Evolutionary conservation across 2,329 filamentous ascomycete species (phyloP).

Genomic region (Pleurostoma richardsiae): DNA sequence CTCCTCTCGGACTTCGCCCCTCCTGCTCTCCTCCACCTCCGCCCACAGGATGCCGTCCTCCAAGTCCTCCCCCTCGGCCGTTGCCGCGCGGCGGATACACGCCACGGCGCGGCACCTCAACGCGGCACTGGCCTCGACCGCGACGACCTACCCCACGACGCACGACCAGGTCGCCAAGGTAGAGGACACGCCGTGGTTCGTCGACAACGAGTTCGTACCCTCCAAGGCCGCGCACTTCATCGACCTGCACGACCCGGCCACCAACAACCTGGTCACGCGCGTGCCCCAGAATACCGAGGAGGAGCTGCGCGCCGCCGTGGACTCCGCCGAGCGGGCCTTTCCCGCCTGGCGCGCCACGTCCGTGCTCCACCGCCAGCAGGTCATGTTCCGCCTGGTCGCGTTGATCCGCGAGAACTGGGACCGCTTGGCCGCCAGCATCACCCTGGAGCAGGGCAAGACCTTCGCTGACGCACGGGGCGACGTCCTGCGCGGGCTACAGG

Average conservation of each 20-base stretch:
- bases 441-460: slow-evolving; percentile 84
- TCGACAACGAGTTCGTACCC: slow-evolving; percentile 72
- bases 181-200: slow-evolving; percentile 71
- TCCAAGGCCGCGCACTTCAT: slow-evolving; percentile 69
- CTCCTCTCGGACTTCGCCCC: slow-evolving; percentile 13
- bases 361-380: slow-evolving; percentile 70
- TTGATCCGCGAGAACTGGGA: slow-evolving; percentile 84
- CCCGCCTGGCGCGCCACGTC: slow-evolving; percentile 68
- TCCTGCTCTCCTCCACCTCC: slow-evolving; percentile 5
- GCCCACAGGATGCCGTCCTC: slow-evolving; percentile 13
- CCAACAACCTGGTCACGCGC: slow-evolving; percentile 78
- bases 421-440: slow-evolving; percentile 77
- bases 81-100: slow-evolving; percentile 46
- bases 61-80: slow-evolving; percentile 21
- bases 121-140: slow-evolving; percentile 48
- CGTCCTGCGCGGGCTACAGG: slow-evolving; percentile 76
- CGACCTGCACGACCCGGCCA: slow-evolving; percentile 76
- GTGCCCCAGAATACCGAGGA: slow-evolving; percentile 77
- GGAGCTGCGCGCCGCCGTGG: slow-evolving; percentile 71
- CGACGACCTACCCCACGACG: slow-evolving; percentile 60
- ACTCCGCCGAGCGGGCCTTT: slow-evolving; percentile 72
- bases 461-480: slow-evolving; percentile 79
- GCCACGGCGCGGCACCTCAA: slow-evolving; percentile 51
- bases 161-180: slow-evolving; percentile 67
- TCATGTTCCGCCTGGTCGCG: slow-evolving; percentile 82